phyloP scores from a whole-genome alignment of 768 basidiomycete genomes.

The Serendipita sp. region DNA sequence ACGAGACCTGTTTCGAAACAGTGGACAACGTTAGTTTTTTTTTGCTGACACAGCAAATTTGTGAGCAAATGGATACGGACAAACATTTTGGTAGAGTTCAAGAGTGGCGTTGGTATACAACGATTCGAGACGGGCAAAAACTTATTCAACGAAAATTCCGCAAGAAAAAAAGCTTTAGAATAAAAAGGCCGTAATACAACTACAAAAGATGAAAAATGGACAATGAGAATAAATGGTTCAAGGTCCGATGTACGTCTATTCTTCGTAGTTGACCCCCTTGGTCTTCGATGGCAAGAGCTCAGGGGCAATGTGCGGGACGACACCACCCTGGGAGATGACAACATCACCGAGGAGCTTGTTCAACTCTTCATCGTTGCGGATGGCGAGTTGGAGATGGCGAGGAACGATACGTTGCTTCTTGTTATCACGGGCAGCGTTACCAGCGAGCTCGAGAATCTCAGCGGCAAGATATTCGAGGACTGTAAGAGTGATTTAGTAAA shows the following conservation, averaged over 20 bases:
- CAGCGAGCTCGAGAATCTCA: slow-evolving; percentile 85
- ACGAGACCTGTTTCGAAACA: slow-evolving; percentile 69
- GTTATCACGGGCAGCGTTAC: slow-evolving; percentile 78
- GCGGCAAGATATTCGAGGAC: slow-evolving; percentile 87
- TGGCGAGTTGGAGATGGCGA: slow-evolving; percentile 81
- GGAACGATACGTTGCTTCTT: slow-evolving; percentile 93
- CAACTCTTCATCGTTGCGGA: slow-evolving; percentile 80
- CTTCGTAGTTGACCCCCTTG: slow-evolving; percentile 25
- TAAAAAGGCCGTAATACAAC: background rate
- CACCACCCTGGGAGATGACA: slow-evolving; percentile 84
- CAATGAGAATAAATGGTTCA: no score
- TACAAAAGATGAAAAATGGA: background rate
- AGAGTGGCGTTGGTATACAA: no score
- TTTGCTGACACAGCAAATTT: no score
- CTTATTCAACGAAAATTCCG: background rate
- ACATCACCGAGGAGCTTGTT: slow-evolving; percentile 25
- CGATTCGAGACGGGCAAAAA: no score
- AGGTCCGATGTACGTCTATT: background rate
- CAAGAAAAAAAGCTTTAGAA: background rate
- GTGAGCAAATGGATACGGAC: no score
- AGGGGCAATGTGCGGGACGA: slow-evolving; percentile 64
- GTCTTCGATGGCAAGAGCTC: slow-evolving; percentile 42
- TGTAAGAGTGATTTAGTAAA: slow-evolving; percentile 53
- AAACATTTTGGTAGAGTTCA: no score
- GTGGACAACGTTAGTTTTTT: no score